Evolutionary conservation across 345 rosid genomes (phyloP).

Genomic region (Aquilaria sinensis): DNA sequence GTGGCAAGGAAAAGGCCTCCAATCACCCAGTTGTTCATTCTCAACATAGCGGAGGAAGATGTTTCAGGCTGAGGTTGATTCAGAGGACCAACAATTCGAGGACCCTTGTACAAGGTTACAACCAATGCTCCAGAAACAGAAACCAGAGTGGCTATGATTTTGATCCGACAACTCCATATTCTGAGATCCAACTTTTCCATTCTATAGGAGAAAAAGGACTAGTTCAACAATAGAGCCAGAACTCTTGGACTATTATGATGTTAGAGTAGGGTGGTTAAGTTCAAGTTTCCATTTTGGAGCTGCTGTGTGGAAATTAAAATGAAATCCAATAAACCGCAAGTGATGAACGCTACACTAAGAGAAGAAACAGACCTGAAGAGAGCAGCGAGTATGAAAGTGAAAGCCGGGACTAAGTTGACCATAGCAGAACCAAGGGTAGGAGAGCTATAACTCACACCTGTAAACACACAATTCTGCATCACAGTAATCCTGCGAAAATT

Average conservation of each 20-base stretch:
- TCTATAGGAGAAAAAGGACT: constrained; percentile 16
- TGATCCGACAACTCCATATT: constrained; percentile 36
- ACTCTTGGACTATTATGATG: background rate
- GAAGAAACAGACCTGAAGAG: constrained; percentile 42
- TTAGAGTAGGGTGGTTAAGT: background rate
- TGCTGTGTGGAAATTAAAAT: too few species aligned
- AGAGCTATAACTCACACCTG: constrained; percentile 48
- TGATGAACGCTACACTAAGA: background rate
- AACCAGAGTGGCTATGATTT: constrained; percentile 34
- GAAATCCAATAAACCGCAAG: too few species aligned
- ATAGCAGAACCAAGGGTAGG: constrained; percentile 53
- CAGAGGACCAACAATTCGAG: constrained; percentile 14
- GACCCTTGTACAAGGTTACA: constrained; percentile 43
- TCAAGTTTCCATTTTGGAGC: too few species aligned
- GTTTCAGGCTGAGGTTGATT: constrained; percentile 5
- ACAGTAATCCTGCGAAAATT: constrained; percentile 32
- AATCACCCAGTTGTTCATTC: constrained; percentile 30
- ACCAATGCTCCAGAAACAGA: constrained; percentile 41
- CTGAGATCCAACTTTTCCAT: constrained; percentile 45
- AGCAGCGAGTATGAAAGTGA: constrained; percentile 55
- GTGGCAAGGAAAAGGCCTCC: constrained; percentile 39
- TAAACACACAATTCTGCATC: constrained; percentile 41
- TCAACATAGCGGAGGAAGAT: background rate
- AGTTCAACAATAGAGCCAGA: background rate
- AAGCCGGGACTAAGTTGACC: constrained; percentile 40